A percentile compares a stretch with the other conserved stretches of the same genome.
Conservation (phyloP, 129 eudicot species). For the Scalesia atractyloides region DNA sequence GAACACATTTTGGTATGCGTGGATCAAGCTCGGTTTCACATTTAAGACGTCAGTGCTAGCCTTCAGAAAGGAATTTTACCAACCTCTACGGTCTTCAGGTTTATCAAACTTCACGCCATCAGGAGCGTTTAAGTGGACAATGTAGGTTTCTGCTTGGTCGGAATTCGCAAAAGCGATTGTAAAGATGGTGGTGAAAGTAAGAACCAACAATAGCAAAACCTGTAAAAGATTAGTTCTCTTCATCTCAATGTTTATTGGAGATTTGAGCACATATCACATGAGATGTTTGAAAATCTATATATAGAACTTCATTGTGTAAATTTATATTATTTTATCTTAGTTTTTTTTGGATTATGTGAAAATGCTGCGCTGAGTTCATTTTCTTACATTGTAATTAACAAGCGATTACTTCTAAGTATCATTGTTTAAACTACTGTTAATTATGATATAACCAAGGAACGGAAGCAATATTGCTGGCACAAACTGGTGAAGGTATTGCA, state of each 20-base stretch:
- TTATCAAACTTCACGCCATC: constrained; percentile 17
- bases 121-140: constrained; percentile 30
- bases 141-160: constrained; percentile 31
- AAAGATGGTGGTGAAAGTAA: constrained; percentile 23
- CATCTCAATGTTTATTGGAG: constrained; percentile 29
- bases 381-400: constrained; percentile 22
- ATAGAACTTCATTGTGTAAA: neutral
- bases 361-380: neutral
- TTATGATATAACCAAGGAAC: constrained; percentile 18
- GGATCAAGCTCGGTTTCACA: constrained; percentile 29
- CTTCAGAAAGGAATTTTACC: constrained; percentile 29
- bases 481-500: neutral
- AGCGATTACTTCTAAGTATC: constrained; percentile 15
- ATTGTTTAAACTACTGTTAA: constrained; percentile 19
- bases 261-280: constrained; percentile 8
- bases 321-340: neutral
- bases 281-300: constrained; percentile 22
- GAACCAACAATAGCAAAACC: constrained; percentile 23
- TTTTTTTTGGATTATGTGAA: constrained; percentile 12
- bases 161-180: constrained; percentile 14
- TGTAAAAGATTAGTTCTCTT: constrained; percentile 17
- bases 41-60: neutral
- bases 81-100: constrained; percentile 26
- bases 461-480: neutral
- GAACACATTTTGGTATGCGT: constrained; percentile 40